phyloP scores from a whole-genome alignment of 371 early-diverging fungal genomes.

The Rhizomucor pusillus region DNA sequence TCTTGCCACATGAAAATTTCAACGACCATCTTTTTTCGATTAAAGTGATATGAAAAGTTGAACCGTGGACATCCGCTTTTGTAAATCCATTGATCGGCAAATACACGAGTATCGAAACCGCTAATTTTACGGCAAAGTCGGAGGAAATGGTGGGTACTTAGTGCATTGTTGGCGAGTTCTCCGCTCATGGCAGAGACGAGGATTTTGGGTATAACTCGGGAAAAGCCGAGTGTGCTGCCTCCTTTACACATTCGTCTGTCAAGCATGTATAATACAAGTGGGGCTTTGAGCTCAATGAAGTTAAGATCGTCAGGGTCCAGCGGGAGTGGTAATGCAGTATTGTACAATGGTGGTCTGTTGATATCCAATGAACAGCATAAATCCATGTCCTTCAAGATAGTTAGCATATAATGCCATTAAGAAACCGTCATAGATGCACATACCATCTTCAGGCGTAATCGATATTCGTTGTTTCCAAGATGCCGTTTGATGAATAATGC shows the following conservation, averaged over 20 bases:
- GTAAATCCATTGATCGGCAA: constrained; percentile 94
- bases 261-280: constrained; percentile 91
- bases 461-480: constrained; percentile 88
- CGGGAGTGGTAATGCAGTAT: constrained; percentile 58
- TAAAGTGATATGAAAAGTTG: constrained; percentile 74
- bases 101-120: constrained; percentile 73
- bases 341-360: constrained; percentile 82
- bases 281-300: constrained; percentile 82
- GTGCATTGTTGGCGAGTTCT: constrained; percentile 70
- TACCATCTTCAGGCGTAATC: constrained; percentile 76
- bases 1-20: constrained; percentile 86
- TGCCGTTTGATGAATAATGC: constrained; percentile 72
- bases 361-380: constrained; percentile 78
- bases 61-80: constrained; percentile 88
- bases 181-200: constrained; percentile 80
- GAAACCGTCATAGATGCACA: neutral
- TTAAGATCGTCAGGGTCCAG: constrained; percentile 72
- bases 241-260: constrained; percentile 88
- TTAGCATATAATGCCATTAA: neutral
- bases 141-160: constrained; percentile 82
- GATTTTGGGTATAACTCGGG: constrained; percentile 79
- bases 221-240: constrained; percentile 70
- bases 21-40: constrained; percentile 92
- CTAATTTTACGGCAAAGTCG: constrained; percentile 78
- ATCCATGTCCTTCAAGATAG: constrained; percentile 80